Base-by-base conservation (phyloP, 805 yeast genomes). In the Saturnispora hagleri region DNA sequence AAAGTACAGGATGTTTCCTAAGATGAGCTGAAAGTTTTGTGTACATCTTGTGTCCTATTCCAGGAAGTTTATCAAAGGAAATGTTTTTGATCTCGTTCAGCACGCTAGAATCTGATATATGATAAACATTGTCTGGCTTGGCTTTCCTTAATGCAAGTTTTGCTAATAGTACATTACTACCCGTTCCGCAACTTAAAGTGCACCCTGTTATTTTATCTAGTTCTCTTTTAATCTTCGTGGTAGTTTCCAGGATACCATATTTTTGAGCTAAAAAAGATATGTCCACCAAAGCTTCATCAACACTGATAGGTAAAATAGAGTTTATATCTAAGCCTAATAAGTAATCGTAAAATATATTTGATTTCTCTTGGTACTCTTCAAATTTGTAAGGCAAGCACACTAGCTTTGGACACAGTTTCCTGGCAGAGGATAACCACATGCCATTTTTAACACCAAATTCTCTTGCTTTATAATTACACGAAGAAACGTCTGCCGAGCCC, bases 381-480 rank as follows among this genome's bases (percentile, higher is more conserved):
- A 90, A 91, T 55, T 88, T 84, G 62, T 89, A 88, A 7, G 80
- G 83, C 17, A 91, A 59, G 22, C 79, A 73, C 0, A 79, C 68
- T 35, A 91, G 64, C 4, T 79, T 68, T 0, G 66, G 95, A 60
- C 97, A 87, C 34, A 79, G 53, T 38, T 68, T 65, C 54, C 68
- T 71, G 0, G 97, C 98, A 1, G 70, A 57, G 1, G 80, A 70
- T 1, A 87, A 77, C 95, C 97, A 93, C 93, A 85, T 87, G 0
- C 98, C 98, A 62, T 93, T 90, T 27, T 63, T 70, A 4, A 91
- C 82, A 0, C 98, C 98, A 53, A 58, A 71, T n/a, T 71, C 62
- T 28, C 99, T 73, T 0, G 97, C 97, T 4, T 74, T 81, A 63
- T 93, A 93, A 64, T 93, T 93, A 62, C 97, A 89, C 53, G 96